phyloP scores from a whole-genome alignment of 108 stramenopile genomes.

The Cyclotella baltica region DNA sequence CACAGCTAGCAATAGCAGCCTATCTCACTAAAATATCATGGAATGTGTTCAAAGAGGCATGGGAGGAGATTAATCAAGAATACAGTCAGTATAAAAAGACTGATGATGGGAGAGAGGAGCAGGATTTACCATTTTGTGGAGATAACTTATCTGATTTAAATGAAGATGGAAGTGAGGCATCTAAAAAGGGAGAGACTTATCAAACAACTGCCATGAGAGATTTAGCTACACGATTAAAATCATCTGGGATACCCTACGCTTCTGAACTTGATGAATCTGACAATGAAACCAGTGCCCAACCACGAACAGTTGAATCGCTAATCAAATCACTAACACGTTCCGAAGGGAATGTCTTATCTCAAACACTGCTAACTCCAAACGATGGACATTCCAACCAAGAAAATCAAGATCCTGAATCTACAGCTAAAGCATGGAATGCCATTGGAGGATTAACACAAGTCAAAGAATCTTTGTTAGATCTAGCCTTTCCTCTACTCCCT shows the following conservation, averaged over 20 bases:
- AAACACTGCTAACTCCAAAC: conserved; percentile 38
- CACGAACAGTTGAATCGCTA: conserved; percentile 38
- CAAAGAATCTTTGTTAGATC: conserved; percentile 53
- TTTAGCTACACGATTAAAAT: conserved; percentile 32
- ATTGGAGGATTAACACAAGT: conserved; percentile 53
- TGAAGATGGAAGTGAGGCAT: not conserved
- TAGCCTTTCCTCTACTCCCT: conserved; percentile 49
- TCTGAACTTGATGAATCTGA: conserved; percentile 13
- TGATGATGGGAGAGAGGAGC: conserved; percentile 42
- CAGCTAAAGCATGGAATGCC: conserved; percentile 44
- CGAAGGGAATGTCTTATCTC: conserved; percentile 45
- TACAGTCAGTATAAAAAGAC: conserved; percentile 1
- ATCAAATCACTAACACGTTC: conserved; percentile 44
- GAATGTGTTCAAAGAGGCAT: conserved; percentile 35
- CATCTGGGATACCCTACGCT: conserved; percentile 42
- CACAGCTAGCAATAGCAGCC: conserved; percentile 31
- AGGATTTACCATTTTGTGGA: conserved; percentile 52
- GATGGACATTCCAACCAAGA: conserved; percentile 12
- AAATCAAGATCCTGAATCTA: conserved; percentile 7
- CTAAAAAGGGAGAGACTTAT: conserved; percentile 13
- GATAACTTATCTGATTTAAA: conserved; percentile 24
- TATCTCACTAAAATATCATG: conserved; percentile 37
- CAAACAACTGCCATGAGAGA: conserved; percentile 37
- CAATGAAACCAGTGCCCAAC: not conserved
- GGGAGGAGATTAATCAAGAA: conserved; percentile 51